phyloP scores from a whole-genome alignment of 2,329 filamentous ascomycete genomes.

The Pseudogymnoascus sp. region DNA sequence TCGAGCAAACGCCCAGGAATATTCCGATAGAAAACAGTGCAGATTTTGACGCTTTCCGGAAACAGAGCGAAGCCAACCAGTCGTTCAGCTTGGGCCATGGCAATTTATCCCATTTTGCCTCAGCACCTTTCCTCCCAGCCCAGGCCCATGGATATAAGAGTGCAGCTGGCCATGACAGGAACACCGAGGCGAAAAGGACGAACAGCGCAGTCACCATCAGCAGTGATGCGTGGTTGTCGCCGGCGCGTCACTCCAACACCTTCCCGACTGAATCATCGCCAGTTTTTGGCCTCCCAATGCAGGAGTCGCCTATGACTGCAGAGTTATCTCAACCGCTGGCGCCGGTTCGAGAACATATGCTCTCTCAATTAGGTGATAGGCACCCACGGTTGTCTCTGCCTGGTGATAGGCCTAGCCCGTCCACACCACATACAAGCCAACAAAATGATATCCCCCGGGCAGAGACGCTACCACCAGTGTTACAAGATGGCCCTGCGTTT shows the following conservation, averaged over 20 bases:
- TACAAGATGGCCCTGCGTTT: slow-evolving; percentile 45
- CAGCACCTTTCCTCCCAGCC: slow-evolving; percentile 22
- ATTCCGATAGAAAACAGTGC: slow-evolving; percentile 69
- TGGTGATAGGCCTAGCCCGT: slow-evolving; percentile 40
- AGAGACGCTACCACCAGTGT: slow-evolving; percentile 47
- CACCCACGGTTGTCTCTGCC: slow-evolving; percentile 51
- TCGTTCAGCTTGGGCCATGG: slow-evolving; percentile 42
- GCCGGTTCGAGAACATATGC: slow-evolving; percentile 20
- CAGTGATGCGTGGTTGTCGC: neutral
- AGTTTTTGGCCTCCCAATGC: slow-evolving; percentile 39
- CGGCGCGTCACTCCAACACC: neutral
- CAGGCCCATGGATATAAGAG: slow-evolving; percentile 13
- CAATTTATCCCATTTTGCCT: slow-evolving; percentile 41
- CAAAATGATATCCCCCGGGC: slow-evolving; percentile 32
- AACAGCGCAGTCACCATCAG: neutral
- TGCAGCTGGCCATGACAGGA: neutral
- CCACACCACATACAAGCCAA: slow-evolving; percentile 30
- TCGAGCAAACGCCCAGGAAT: slow-evolving; percentile 60
- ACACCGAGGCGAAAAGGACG: neutral
- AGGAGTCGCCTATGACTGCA: slow-evolving; percentile 42
- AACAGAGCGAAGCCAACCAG: slow-evolving; percentile 61
- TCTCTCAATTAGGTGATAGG: slow-evolving; percentile 40
- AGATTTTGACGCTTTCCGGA: slow-evolving; percentile 74
- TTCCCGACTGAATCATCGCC: slow-evolving; percentile 22
- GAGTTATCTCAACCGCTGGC: slow-evolving; percentile 31